Base-by-base conservation (phyloP, 108 stramenopile species). In the Cyclotella sp. region DNA sequence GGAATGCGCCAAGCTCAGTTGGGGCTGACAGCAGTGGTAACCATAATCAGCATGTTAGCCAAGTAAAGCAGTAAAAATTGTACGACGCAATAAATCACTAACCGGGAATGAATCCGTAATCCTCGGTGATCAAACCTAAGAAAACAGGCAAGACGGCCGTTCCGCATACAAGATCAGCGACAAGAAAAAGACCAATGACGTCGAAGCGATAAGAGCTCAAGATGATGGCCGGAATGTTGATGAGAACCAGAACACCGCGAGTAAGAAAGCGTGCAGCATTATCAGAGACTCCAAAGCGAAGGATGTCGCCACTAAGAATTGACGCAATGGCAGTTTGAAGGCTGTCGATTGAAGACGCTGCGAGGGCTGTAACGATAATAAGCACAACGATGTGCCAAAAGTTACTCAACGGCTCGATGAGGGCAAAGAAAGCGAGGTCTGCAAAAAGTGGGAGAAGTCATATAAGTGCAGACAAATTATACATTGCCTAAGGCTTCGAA, bases 91-190 rank as follows among this genome's bases (percentile, higher is more conserved):
- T 24, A 26, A 55, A 55, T 55, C 19, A 39, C 60, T 12, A 13
- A 61, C 60, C 60, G 34, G 80, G 73, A 64, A 93, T 66, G 43
- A 86, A 63, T 21, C 85, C 81, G 52, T 44, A 43, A 68, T 90
- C 89, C 46, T 88, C 64, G 11, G 81, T 87, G 18, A 86, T 84
- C 55, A 93, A 41, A 18, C 92, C 92, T 13, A 91, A 65, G 64
- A 88, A 93, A 60, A 88, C 75, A n/a, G 92, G 92, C 12, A 91
- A 73, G 27, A 91, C 89, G 27, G 79, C 70, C n/a, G 87, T 90
- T 46, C 87, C 89, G 53, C 92, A 93, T 11, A 93, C 92, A 26
- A 93, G 75, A 82, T 93, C 92, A 42, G 92, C 92, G 12, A 93
- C 90, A 53, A 93, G 78, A 75, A 93, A 93, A 16, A 93, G 81